A percentile compares a stretch with the other conserved stretches of the same genome.
These are phyloP conservation scores for Pleurotus platypus DNA, from an alignment of 768 basidiomycete species.

Conservation along the genomic window DNA sequence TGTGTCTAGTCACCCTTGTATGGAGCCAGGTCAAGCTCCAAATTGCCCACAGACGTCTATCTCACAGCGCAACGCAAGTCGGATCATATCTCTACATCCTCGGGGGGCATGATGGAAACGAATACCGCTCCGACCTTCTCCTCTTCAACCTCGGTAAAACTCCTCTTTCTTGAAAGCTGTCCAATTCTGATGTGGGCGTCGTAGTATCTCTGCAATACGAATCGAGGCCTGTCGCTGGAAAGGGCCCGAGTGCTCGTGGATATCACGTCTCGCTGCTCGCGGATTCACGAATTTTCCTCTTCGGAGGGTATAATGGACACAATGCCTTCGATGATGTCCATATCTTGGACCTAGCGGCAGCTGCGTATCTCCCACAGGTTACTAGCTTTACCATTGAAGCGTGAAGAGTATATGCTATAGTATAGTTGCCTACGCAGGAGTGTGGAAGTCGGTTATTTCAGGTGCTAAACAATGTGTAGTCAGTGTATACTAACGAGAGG, in stretches of 20 bases:
- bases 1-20: constrained; percentile 33
- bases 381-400: constrained; percentile 66
- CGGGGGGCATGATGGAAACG: constrained; percentile 81
- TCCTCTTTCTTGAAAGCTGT: neutral
- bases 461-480: too few relatives aligned
- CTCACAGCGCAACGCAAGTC: constrained; percentile 86
- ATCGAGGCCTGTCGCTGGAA: constrained; percentile 61
- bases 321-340: constrained; percentile 84
- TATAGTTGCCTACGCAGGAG: too few relatives aligned
- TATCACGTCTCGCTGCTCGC: constrained; percentile 83
- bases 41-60: constrained; percentile 47
- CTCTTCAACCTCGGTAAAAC: constrained; percentile 81
- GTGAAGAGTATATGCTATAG: neutral
- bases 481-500: too few relatives aligned
- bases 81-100: constrained; percentile 89
- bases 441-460: too few relatives aligned
- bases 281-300: constrained; percentile 81
- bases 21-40: constrained; percentile 44
- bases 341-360: constrained; percentile 80
- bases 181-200: too few relatives aligned
- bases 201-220: constrained; percentile 86
- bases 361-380: constrained; percentile 88
- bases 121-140: constrained; percentile 72
- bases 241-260: constrained; percentile 69
- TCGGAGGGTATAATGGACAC: constrained; percentile 86